phyloP scores from a whole-genome alignment of 2,329 filamentous ascomycete species.

The Exophiala mesophila region DNA sequence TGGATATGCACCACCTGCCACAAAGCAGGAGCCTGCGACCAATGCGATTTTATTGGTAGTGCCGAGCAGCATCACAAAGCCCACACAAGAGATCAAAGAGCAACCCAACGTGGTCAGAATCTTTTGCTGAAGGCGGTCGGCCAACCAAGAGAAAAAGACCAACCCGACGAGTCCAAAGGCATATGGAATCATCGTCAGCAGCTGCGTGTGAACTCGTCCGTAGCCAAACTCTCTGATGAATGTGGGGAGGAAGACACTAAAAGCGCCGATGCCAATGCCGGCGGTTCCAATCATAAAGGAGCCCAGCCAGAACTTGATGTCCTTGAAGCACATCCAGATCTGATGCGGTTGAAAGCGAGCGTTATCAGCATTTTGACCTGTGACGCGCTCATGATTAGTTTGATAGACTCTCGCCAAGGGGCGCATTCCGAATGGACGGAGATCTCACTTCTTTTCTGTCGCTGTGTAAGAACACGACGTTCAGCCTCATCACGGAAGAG shows the following conservation, averaged over 20 bases:
- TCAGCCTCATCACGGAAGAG: slow-evolving; percentile 1
- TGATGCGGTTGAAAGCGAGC: no score
- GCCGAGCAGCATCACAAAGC: background rate
- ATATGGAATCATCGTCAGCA: slow-evolving; percentile 3
- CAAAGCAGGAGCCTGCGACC: slow-evolving; percentile 1
- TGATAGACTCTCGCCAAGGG: no score
- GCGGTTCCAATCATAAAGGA: background rate
- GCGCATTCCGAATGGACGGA: no score
- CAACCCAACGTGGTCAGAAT: background rate
- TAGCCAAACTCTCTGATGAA: slow-evolving; percentile 3
- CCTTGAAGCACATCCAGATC: slow-evolving; percentile 1
- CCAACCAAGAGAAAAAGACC: background rate
- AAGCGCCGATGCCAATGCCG: background rate
- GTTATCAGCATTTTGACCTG: no score
- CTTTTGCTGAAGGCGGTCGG: background rate
- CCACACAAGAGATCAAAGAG: background rate
- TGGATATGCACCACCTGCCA: slow-evolving; percentile 1
- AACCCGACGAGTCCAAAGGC: background rate
- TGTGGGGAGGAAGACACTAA: background rate
- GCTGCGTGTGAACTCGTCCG: no score
- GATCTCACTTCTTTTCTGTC: no score
- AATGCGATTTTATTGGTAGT: slow-evolving; percentile 2
- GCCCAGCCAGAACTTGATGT: background rate
- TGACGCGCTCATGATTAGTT: no score
- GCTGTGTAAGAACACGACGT: no score